A percentile compares a stretch with the other conserved stretches of the same genome.
Evolutionary conservation across 768 basidiomycete genomes (phyloP).

Genomic region (Hypholoma fasciculare): DNA sequence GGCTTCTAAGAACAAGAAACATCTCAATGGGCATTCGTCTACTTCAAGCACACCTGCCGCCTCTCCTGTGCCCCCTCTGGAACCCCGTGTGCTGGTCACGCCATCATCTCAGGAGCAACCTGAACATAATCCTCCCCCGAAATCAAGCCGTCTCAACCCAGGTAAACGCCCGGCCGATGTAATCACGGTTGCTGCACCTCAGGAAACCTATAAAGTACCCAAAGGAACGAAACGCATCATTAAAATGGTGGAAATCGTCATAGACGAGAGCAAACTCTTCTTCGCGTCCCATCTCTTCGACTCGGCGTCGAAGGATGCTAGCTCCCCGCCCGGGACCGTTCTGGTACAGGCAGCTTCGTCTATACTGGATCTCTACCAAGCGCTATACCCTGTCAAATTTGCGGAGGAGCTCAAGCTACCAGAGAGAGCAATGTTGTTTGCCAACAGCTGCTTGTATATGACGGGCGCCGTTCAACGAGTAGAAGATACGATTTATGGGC

Average conservation of each 20-base stretch:
- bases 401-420: slow-evolving; percentile 46
- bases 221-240: slow-evolving; percentile 53
- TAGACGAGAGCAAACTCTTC: slow-evolving; percentile 70
- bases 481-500: slow-evolving; percentile 25
- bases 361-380: slow-evolving; percentile 77
- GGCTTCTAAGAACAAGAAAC: slow-evolving; percentile 54
- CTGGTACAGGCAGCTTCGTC: slow-evolving; percentile 63
- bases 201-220: slow-evolving; percentile 65
- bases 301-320: slow-evolving; percentile 24
- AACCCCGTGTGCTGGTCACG: slow-evolving; percentile 8
- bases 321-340: slow-evolving; percentile 46
- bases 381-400: slow-evolving; percentile 71
- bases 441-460: slow-evolving; percentile 81
- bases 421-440: slow-evolving; percentile 66
- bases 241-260: slow-evolving; percentile 55
- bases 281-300: slow-evolving; percentile 55
- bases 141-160: slow-evolving; percentile 15
- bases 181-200: slow-evolving; percentile 24
- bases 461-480: slow-evolving; percentile 50
- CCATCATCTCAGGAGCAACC: slow-evolving; percentile 11
- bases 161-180: slow-evolving; percentile 20
- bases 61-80: slow-evolving; percentile 17
- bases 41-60: slow-evolving; percentile 19
- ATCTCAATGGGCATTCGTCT: slow-evolving; percentile 31
- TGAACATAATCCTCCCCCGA: slow-evolving; percentile 2